Evolutionary conservation across 768 basidiomycete genomes (phyloP), one percentile per base, ranked within the genome.

Genomic region (Sporobolomyces roseus): DNA sequence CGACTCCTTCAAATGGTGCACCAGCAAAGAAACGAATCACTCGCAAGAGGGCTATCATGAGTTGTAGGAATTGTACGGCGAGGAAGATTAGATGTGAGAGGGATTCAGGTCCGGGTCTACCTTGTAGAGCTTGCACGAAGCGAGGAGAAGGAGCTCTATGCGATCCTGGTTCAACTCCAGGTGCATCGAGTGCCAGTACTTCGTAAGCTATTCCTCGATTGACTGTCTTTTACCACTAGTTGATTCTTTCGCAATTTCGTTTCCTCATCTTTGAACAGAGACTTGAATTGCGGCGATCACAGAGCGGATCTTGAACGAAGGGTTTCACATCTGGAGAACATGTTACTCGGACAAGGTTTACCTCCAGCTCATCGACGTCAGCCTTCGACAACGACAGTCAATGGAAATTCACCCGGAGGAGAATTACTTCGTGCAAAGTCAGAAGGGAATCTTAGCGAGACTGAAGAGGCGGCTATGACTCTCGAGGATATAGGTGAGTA

Each of bases 401-500:
- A 60, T n/a, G 58, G 56, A 45, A 41, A 27, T 21, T 58, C 56
- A 7, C 56, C 56, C 6, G 43, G 25, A 45, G 17, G 19, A n/a
- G 56, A 60, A 13, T 19, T 23, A 7, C 19, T 33, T 5, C 43
- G 58, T 14, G 58, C 58, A n/a, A 60, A 60, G n/a, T 60, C 58
- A 33, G 58, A 60, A 23, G 58, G 35, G 6, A 58, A 45, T 32
- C 45, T 60, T 27, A 60, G 58, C 58, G 67, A 68, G 50, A 68
- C 67, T 21, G 67, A 68, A 30, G 67, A 68, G n/a, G 67, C 67
- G 19, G 67, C 67, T 3, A 53, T 68, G 61, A 68, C 67, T 16
- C 56, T 68, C 23, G 67, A 68, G 51, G 67, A 68, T 55, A 68
- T 68, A 5, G 67, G 63, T 65, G 48, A 38, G 55, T 14, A 14